Evolutionary conservation across 371 early-diverging fungal genomes (phyloP), one percentile per base, ranked within the genome.

Genomic region (Dichotomocladium elegans): DNA sequence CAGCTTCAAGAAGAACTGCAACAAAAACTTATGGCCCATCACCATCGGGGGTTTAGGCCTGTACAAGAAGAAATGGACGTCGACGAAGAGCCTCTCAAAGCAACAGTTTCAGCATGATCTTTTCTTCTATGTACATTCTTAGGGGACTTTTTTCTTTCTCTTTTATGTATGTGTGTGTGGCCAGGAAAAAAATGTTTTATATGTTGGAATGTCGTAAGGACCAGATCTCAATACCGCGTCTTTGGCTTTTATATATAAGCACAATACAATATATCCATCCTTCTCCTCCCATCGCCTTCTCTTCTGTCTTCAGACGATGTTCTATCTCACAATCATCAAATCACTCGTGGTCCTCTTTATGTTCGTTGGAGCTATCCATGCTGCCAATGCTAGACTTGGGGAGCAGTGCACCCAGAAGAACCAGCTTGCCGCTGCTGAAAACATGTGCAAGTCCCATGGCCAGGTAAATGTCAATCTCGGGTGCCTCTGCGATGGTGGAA

Each of bases 1-100:
- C 63, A 58, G 28, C 41, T 74, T 12, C 72, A 74, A 44, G 67
- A 61, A 35, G 68, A 68, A 28, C 41, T 74, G 19, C 75, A 71
- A 41, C 59, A 68, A 40, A 50, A 53, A 27, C 46, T 70, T 17
- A 41, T 73, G 14, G 58, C 57, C 5, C 63, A 65, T 40, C 68
- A 68, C 17, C 35, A 60, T 27, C 21, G 48, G 31, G 47, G 30
- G 9, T 47, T 41, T 33, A 47, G 48, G n/a, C 49, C 42, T 21
- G 53, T 58, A 25, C 41, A 53, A 17, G 43, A 53, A 25, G 53
- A 50, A 27, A 50, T 33, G 24, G 55, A 50, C 41, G 46, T 30
- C 34, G 21, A 35, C 41, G 40, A n/a, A n/a, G 37, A 19, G 24
- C 45, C 21, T 22, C 44, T 47, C 19, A 55, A 55, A 33, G 55